These are phyloP conservation scores for Phialocephala sp. DNA, from an alignment of 2,329 filamentous ascomycete species.

Conservation along the genomic window DNA sequence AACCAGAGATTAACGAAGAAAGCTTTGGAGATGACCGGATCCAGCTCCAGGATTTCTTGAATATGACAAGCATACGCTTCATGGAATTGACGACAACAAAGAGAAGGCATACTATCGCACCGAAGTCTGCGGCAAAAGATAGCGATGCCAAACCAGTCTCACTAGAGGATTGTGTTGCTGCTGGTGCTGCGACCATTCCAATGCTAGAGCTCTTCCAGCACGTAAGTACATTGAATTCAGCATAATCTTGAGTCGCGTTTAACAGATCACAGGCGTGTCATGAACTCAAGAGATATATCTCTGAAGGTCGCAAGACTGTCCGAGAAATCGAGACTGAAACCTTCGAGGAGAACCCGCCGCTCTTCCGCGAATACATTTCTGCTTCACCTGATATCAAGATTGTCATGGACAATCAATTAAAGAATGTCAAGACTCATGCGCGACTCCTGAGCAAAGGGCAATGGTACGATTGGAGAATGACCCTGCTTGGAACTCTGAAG, in stretches of 20 bases:
- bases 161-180: constrained; percentile 81
- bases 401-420: constrained; percentile 95
- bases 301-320: constrained; percentile 87
- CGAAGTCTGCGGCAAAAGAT: constrained; percentile 49
- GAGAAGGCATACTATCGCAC: constrained; percentile 80
- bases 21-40: constrained; percentile 62
- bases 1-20: constrained; percentile 51
- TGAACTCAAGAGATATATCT: constrained; percentile 96
- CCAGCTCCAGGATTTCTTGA: constrained; percentile 88
- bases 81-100: constrained; percentile 99
- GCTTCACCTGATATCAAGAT: constrained; percentile 82
- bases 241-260: constrained; percentile 31
- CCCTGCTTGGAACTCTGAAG: constrained; percentile 82
- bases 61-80: constrained; percentile 95
- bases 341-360: constrained; percentile 84
- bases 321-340: constrained; percentile 90
- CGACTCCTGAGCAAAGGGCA: constrained; percentile 90
- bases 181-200: constrained; percentile 88
- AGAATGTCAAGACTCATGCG: constrained; percentile 94
- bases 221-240: constrained; percentile 51
- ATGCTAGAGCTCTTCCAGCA: constrained; percentile 96
- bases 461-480: constrained; percentile 98
- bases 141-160: constrained; percentile 49
- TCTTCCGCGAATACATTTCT: constrained; percentile 90
- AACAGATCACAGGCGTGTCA: constrained; percentile 70